phyloP scores from a whole-genome alignment of 169 alveolate species.

The Eimeria sp. region DNA sequence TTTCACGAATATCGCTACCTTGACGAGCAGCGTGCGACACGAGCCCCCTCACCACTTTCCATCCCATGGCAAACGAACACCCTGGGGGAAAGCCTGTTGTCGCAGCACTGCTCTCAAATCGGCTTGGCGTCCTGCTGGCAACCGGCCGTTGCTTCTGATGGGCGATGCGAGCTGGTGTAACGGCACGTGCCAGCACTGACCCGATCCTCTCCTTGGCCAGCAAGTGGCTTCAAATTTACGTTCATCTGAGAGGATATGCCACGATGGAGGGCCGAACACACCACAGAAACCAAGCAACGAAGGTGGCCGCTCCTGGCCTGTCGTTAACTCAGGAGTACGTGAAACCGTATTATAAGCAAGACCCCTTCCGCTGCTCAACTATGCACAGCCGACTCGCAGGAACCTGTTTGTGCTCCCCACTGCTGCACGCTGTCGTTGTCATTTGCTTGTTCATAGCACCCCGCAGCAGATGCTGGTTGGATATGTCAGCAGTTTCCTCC shows the following conservation, averaged over 20 bases:
- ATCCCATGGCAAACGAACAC: not conserved
- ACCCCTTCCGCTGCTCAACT: not conserved
- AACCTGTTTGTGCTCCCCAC: not conserved
- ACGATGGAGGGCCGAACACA: not conserved
- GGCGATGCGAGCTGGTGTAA: not conserved
- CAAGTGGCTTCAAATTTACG: not conserved
- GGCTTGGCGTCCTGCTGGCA: not conserved
- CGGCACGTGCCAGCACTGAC: not conserved
- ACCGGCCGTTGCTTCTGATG: not conserved
- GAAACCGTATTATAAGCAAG: not conserved
- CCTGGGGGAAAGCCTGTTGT: not conserved
- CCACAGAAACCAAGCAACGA: not conserved
- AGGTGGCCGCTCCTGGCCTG: not conserved
- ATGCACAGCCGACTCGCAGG: slow-evolving; percentile 15
- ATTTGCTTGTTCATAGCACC: not conserved
- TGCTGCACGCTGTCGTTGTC: slow-evolving; percentile 26
- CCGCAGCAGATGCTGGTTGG: not conserved
- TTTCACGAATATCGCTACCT: not conserved
- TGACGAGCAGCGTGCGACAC: not conserved
- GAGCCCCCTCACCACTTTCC: not conserved
- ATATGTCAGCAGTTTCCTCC: not conserved
- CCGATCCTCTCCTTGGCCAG: not conserved
- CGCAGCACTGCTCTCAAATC: slow-evolving; percentile 19
- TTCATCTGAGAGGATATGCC: not conserved
- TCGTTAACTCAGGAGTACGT: not conserved